phyloP scores from a whole-genome alignment of 1,284 basidiomycete species.

The Cronartium quercuum region DNA sequence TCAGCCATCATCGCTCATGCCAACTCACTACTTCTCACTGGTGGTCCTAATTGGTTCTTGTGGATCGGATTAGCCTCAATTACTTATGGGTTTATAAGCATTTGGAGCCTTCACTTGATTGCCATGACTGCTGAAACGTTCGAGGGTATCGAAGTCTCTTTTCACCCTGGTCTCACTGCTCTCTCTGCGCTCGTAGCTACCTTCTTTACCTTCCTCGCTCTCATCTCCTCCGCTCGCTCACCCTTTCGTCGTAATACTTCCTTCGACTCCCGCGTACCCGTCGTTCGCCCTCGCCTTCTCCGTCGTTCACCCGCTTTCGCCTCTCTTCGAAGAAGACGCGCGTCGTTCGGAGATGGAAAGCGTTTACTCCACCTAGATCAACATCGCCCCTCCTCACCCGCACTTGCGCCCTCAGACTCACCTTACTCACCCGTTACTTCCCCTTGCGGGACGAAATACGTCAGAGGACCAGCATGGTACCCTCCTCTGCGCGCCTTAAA shows the following conservation, averaged over 20 bases:
- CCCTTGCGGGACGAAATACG: neutral
- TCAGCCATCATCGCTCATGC: conserved; percentile 30
- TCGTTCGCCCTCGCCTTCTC: neutral
- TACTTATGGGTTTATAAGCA: conserved; percentile 28
- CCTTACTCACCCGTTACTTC: neutral
- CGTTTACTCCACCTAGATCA: conserved; percentile 16
- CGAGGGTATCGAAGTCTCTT: conserved; percentile 1
- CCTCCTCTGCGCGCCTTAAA: neutral
- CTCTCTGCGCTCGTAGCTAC: conserved; percentile 28
- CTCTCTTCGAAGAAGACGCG: neutral
- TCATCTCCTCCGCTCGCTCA: conserved; percentile 20
- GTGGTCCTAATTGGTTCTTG: conserved; percentile 13
- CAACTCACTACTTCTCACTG: conserved; percentile 15
- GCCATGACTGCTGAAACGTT: conserved; percentile 31
- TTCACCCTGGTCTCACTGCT: conserved; percentile 14
- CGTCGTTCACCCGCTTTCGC: conserved; percentile 1
- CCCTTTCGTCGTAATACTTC: neutral
- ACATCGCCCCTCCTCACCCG: neutral
- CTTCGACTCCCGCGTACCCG: neutral
- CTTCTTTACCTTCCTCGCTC: conserved; percentile 21
- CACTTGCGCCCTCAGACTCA: neutral
- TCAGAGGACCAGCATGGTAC: neutral
- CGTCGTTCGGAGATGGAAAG: neutral
- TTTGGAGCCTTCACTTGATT: conserved; percentile 30
- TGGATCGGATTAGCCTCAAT: conserved; percentile 31